Evolutionary conservation across 306 rosid genomes (phyloP).

Genomic region (Rubus idaeus): DNA sequence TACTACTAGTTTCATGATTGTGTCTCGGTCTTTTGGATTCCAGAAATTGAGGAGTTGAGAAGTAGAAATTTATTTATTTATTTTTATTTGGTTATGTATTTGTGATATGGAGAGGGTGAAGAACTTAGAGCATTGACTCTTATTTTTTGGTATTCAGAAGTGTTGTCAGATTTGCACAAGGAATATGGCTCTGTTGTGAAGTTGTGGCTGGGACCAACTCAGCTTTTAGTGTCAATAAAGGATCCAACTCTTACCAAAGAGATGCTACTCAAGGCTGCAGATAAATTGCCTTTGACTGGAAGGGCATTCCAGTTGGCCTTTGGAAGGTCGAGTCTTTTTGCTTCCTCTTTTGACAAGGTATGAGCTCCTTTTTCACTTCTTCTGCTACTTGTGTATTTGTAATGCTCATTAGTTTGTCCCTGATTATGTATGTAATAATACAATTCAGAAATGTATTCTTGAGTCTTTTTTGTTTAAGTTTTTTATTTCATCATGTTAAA

Average conservation of each 20-base stretch:
- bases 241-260: constrained; percentile 63
- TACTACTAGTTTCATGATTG: too few species aligned
- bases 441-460: too few species aligned
- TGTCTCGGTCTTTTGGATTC: too few species aligned
- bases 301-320: constrained; percentile 65
- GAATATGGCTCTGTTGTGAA: constrained; percentile 65
- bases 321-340: constrained; percentile 72
- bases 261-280: constrained; percentile 70
- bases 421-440: too few species aligned
- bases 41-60: too few species aligned
- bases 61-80: too few species aligned
- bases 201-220: constrained; percentile 84
- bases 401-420: background rate
- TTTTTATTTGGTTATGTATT: background rate
- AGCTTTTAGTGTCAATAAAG: constrained; percentile 76
- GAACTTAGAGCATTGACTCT: background rate
- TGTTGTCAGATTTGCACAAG: constrained; percentile 59
- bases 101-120: background rate
- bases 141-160: constrained; percentile 40
- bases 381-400: constrained; percentile 1
- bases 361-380: constrained; percentile 1
- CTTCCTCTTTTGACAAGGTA: constrained; percentile 73
- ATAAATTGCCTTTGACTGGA: constrained; percentile 66
- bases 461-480: too few species aligned
- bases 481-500: too few species aligned